A percentile compares a stretch with the other conserved stretches of the same genome.
These are phyloP conservation scores for Vaccinium darrowii DNA, from an alignment of 148 eudicot genomes.

Conservation along the genomic window DNA sequence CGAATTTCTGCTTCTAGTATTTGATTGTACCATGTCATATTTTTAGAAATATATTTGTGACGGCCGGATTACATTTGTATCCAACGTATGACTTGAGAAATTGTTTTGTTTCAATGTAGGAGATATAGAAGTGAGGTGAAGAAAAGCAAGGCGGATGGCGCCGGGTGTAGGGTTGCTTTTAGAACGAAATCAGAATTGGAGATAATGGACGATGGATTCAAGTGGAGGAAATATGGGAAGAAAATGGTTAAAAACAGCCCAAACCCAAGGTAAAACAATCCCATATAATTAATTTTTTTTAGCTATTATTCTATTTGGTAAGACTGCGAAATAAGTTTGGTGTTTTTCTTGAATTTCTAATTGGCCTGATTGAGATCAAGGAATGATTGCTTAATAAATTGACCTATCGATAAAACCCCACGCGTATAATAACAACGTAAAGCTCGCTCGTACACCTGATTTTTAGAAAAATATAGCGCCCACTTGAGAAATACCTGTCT, in stretches of 20 bases:
- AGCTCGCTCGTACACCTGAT: too few species aligned
- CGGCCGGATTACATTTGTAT: too few species aligned
- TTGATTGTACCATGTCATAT: too few species aligned
- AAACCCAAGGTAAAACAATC: constrained; percentile 14
- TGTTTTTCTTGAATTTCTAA: neutral
- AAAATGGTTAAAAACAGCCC: constrained; percentile 20
- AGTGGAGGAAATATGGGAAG: constrained; percentile 22
- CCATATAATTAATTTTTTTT: too few species aligned
- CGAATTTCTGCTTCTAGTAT: too few species aligned
- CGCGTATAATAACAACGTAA: too few species aligned
- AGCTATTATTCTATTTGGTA: neutral
- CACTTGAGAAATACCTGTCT: too few species aligned
- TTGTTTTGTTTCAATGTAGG: neutral
- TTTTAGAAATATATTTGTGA: too few species aligned
- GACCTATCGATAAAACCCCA: too few species aligned
- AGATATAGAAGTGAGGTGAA: neutral
- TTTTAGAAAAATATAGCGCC: too few species aligned
- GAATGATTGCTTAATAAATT: too few species aligned
- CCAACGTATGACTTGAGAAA: neutral
- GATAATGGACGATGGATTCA: constrained; percentile 16
- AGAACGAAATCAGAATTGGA: constrained; percentile 12
- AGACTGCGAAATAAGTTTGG: neutral
- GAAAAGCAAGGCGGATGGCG: neutral
- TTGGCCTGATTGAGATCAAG: neutral
- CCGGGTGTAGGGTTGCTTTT: constrained; percentile 2